Conservation (phyloP, 1,284 basidiomycete species). For the Trametes hirsuta region DNA sequence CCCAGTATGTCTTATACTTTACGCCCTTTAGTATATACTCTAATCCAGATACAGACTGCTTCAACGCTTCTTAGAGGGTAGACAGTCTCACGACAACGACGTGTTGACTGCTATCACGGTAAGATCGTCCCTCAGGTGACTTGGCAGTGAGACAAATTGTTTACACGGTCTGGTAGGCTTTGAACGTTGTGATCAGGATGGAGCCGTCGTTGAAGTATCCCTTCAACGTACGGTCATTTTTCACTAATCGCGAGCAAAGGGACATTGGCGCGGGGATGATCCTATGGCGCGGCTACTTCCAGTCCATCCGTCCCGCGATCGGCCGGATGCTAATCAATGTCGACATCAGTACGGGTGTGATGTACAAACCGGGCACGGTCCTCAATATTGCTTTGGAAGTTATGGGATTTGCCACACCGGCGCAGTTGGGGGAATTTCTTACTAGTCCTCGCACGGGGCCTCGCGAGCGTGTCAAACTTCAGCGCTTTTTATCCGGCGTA, state of each 20-base stretch:
- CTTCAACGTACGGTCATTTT: slow-evolving; percentile 78
- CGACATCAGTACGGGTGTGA: slow-evolving; percentile 75
- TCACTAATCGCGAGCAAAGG: slow-evolving; percentile 64
- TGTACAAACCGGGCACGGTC: slow-evolving; percentile 63
- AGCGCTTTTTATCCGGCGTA: slow-evolving; percentile 64
- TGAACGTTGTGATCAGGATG: slow-evolving; percentile 79
- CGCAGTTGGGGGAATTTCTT: too few species aligned
- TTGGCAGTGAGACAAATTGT: background rate
- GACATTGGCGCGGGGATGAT: slow-evolving; percentile 69
- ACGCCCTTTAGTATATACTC: slow-evolving; percentile 2
- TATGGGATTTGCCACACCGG: slow-evolving; percentile 37
- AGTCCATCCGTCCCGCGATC: slow-evolving; percentile 71
- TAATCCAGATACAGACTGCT: slow-evolving; percentile 52
- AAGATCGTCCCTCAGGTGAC: slow-evolving; percentile 15
- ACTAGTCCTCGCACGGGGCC: slow-evolving; percentile 42
- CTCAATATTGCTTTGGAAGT: slow-evolving; percentile 62
- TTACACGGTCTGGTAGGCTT: slow-evolving; percentile 45
- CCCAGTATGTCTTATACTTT: slow-evolving; percentile 53
- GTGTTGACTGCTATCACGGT: slow-evolving; percentile 78
- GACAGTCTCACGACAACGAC: slow-evolving; percentile 68
- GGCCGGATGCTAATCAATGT: slow-evolving; percentile 74
- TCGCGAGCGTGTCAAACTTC: slow-evolving; percentile 59
- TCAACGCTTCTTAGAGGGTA: slow-evolving; percentile 63
- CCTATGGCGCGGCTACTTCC: slow-evolving; percentile 78
- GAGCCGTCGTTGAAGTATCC: slow-evolving; percentile 70